Base-by-base conservation (phyloP, 306 rosid genomes). In the Inga oerstediana region DNA sequence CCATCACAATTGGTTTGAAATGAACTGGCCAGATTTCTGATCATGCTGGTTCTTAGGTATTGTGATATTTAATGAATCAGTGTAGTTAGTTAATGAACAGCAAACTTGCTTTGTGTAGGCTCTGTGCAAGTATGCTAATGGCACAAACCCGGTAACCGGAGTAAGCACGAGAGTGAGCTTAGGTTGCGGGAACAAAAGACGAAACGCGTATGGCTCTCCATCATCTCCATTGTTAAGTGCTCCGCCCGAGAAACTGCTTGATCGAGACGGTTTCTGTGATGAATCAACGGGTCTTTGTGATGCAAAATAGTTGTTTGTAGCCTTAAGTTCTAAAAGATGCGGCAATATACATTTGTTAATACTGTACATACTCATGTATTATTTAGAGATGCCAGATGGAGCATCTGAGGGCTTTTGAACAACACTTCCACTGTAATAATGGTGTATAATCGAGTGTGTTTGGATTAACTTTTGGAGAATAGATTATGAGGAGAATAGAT, bases 111-210 rank as follows among this genome's bases (percentile, higher is more conserved):
- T 75, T 54, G 56, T 82, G 80, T 66, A 88, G 90, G 88, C 90
- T 79, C 72, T 88, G 59, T 88, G 90, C 88, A 88, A 88, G 81
- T 88, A 88, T 72, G 90, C 90, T 34, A 88, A 76, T 79, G 90
- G 90, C 76, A 88, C 88, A 72, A 88, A 88, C 76, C 90, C 90
- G 46, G 79, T 72, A 52, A 88, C 90, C 30, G 90, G 90, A 85
- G 90, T 88, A 67, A 88, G 90, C 88, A 88, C 90, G 68, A 85
- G 90, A 80, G 67, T 43, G 46, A 88, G 90, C 80, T 88, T 88
- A 61, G 95, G 95, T 17, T 91, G 95, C 34, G 93, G 95, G 64
- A 91, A 91, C 82, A 91, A 86, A 74, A 76, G 91, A 32, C 86
- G 95, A 73, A 91, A 82, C 45, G 95, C 93, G 12, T 91, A 91